Percentiles rank a stretch among this genome's conserved stretches.
phyloP scores from a whole-genome alignment of 805 yeast species.

The Starmerella stellata region DNA sequence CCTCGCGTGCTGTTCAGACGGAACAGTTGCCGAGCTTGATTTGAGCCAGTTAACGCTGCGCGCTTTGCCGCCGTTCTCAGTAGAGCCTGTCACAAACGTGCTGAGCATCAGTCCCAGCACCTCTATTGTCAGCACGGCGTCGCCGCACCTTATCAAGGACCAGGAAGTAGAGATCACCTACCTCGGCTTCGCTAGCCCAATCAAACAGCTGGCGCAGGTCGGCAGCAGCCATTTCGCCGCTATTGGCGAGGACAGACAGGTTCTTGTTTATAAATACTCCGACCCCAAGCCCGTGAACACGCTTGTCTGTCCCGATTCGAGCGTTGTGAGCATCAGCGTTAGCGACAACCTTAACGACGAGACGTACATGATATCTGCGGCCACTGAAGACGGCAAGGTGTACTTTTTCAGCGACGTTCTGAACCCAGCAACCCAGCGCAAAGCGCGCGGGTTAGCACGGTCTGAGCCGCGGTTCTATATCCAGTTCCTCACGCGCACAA shows the following conservation, averaged over 20 bases:
- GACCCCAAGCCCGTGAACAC: slow-evolving; percentile 32
- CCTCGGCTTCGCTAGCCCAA: slow-evolving; percentile 64
- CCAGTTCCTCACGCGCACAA: slow-evolving; percentile 3
- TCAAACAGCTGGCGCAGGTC: slow-evolving; percentile 31
- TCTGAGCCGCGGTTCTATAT: slow-evolving; percentile 8
- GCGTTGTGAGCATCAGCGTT: slow-evolving; percentile 30
- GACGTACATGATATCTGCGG: slow-evolving; percentile 28
- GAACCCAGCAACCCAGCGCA: slow-evolving; percentile 3
- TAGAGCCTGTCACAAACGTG: slow-evolving; percentile 6
- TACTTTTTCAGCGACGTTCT: slow-evolving; percentile 53
- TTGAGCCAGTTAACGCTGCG: slow-evolving; percentile 27
- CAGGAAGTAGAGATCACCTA: slow-evolving; percentile 31
- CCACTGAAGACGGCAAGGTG: slow-evolving; percentile 57
- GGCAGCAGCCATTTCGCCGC: slow-evolving; percentile 37
- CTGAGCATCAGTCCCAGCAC: not conserved
- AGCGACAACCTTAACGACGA: no score
- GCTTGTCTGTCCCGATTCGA: slow-evolving; percentile 45
- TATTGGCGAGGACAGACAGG: slow-evolving; percentile 69
- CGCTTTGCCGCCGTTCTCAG: slow-evolving; percentile 1
- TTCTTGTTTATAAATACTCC: slow-evolving; percentile 47
- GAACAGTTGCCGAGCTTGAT: slow-evolving; percentile 43
- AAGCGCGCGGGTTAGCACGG: slow-evolving; percentile 5
- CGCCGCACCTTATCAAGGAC: slow-evolving; percentile 36
- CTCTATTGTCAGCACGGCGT: slow-evolving; percentile 48
- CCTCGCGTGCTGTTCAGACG: slow-evolving; percentile 10